These are phyloP conservation scores for Trichoderma cornu-damae DNA, from an alignment of 2,329 filamentous ascomycete genomes.

Conservation along the genomic window DNA sequence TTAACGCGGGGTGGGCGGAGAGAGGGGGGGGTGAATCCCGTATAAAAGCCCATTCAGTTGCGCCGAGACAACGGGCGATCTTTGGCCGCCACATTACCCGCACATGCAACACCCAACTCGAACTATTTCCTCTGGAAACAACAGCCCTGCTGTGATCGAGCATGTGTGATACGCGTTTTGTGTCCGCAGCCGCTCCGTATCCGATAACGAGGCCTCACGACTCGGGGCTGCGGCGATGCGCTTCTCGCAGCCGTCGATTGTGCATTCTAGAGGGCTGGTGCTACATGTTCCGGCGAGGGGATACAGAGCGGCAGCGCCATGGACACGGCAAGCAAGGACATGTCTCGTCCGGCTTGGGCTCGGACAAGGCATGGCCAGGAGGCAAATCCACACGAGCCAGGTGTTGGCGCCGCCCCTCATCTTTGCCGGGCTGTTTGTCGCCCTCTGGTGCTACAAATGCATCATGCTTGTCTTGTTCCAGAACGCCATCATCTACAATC, in stretches of 20 bases:
- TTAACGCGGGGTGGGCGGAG: conserved; percentile 10
- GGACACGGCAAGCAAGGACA: not conserved
- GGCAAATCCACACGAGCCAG: conserved; percentile 31
- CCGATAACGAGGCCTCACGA: conserved; percentile 8
- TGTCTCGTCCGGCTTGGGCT: not conserved
- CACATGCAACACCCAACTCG: not conserved
- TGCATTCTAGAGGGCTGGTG: not conserved
- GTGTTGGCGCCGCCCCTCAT: conserved; percentile 60
- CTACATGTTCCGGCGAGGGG: not conserved
- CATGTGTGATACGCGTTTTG: not conserved
- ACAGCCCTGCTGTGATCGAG: not conserved
- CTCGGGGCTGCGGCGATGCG: conserved; percentile 2
- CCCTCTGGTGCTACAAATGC: conserved; percentile 63
- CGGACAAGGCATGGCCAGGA: conserved; percentile 15
- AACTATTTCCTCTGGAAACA: not conserved
- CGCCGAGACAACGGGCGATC: too few relatives aligned
- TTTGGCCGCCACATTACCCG: not conserved
- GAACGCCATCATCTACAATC: conserved; percentile 79
- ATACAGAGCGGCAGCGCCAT: not conserved
- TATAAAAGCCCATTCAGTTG: too few relatives aligned
- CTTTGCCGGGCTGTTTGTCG: conserved; percentile 60
- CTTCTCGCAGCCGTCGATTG: not conserved
- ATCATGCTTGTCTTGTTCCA: conserved; percentile 72
- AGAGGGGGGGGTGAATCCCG: not conserved
- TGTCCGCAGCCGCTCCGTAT: not conserved